Percentiles rank a stretch among this genome's conserved stretches.
phyloP scores from a whole-genome alignment of 2,329 filamentous ascomycete genomes.

The Remersonia thermophila region DNA sequence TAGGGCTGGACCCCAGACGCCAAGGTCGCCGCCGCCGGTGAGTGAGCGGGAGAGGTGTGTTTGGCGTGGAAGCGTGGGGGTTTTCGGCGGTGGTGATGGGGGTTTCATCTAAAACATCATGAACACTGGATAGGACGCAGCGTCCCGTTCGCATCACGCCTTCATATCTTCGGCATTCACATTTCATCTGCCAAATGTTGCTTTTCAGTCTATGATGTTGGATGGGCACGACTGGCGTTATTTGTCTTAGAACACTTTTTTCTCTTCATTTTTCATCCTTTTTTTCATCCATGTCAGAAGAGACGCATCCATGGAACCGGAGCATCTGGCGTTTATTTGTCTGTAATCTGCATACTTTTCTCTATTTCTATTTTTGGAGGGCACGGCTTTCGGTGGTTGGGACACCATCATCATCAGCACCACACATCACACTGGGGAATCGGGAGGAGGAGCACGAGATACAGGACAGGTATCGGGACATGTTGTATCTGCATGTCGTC shows the following conservation, averaged over 20 bases:
- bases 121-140: too few species aligned
- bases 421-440: too few species aligned
- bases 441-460: too few species aligned
- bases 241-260: not conserved
- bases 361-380: not conserved
- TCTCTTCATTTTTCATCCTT: not conserved
- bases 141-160: not conserved
- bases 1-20: slow-evolving; percentile 9
- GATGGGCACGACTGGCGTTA: too few species aligned
- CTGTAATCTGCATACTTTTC: too few species aligned
- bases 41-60: slow-evolving; percentile 34
- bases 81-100: slow-evolving; percentile 37
- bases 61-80: slow-evolving; percentile 45
- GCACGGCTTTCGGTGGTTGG: not conserved
- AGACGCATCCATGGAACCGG: not conserved
- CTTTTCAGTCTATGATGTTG: too few species aligned
- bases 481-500: too few species aligned
- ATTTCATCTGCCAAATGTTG: too few species aligned
- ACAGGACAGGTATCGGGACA: too few species aligned
- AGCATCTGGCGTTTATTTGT: not conserved
- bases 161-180: too few species aligned
- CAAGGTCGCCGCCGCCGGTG: slow-evolving; percentile 19
- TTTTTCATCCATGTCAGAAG: not conserved
- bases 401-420: too few species aligned
- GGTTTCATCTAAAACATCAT: slow-evolving; percentile 44